Base-by-base conservation (phyloP, 129 eudicot genomes). In the Ambrosia artemisiifolia region DNA sequence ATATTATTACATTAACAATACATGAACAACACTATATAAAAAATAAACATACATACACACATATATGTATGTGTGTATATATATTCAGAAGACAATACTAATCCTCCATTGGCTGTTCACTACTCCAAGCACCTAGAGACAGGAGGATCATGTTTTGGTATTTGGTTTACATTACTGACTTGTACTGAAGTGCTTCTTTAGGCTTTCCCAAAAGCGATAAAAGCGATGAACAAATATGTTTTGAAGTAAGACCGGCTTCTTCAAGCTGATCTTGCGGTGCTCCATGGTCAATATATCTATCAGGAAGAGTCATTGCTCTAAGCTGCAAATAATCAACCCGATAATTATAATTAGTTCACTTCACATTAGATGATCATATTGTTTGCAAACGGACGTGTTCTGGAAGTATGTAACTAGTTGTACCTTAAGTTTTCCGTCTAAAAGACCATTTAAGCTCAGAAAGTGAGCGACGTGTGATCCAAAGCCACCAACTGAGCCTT, bases 221-320 rank as follows among this genome's bases (percentile, higher is more conserved):
- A 42, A 90, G 83, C 2, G 96, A 85, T 17, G 91, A 88, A 72
- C 89, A 90, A 3, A 90, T 87, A 49, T 90, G 95, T 38, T 79
- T 87, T 5, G 96, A 74, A 20, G 96, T 79, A 42, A 90, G 86
- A 55, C 96, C 96, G 4, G 96, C 95, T 79, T 79, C 94, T 79
- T 90, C 94, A 43, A 90, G 85, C 60, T 90, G 96, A 73, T 90
- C 96, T 42, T 75, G 46, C 28, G 90, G 90, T 54, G 92, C 83
- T 42, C 96, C 96, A 67, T 89, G 96, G 57, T 89, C 92, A 11
- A 89, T 86, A 70, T 89, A 89, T 82, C 78, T 82, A 82, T 89
- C 92, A 0, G 92, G 96, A 56, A 89, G 90, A 46, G 86, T 82
- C 96, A 89, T 89, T 60, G 96, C 84, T 76, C 92, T 80, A 77